Evolutionary conservation across 2,329 filamentous ascomycete species (phyloP).

Genomic region (Beauveria pseudobassiana): DNA sequence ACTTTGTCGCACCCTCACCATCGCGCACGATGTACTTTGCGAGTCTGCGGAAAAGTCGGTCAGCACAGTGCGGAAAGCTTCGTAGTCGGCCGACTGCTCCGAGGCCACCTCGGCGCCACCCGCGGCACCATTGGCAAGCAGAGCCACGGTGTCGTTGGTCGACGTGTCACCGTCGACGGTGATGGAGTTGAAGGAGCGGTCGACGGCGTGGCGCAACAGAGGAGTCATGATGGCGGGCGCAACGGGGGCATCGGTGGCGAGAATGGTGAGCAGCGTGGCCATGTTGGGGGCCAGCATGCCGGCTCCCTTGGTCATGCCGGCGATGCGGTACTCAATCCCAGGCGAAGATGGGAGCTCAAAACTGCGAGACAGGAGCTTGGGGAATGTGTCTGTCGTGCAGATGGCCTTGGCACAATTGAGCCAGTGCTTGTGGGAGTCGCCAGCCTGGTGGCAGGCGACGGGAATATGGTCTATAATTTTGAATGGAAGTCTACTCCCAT

Average conservation of each 20-base stretch:
- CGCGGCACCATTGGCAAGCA: constrained; percentile 92
- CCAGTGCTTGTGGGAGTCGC: constrained; percentile 77
- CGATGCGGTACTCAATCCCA: constrained; percentile 69
- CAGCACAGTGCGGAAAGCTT: constrained; percentile 62
- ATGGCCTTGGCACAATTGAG: constrained; percentile 80
- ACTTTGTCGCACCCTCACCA: constrained; percentile 96
- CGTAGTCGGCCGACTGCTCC: constrained; percentile 52
- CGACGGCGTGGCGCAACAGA: constrained; percentile 66
- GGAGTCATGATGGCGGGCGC: constrained; percentile 57
- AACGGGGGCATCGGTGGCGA: constrained; percentile 86
- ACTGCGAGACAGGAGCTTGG: constrained; percentile 79
- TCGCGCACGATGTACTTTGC: constrained; percentile 92
- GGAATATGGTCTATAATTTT: constrained; percentile 78
- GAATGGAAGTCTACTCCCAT: constrained; percentile 60
- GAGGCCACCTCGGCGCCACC: constrained; percentile 59
- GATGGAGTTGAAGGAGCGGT: constrained; percentile 91
- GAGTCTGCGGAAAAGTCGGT: constrained; percentile 73
- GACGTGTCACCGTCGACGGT: constrained; percentile 95
- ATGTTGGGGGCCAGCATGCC: constrained; percentile 99
- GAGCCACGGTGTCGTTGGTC: constrained; percentile 90
- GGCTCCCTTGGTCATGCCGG: constrained; percentile 94
- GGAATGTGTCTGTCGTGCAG: constrained; percentile 97
- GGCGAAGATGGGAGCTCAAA: constrained; percentile 81
- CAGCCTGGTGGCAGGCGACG: constrained; percentile 62
- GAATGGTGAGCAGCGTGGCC: constrained; percentile 86